Evolutionary conservation across 2,329 filamentous ascomycete species (phyloP).

Genomic region (Diaporthe citrichinensis): DNA sequence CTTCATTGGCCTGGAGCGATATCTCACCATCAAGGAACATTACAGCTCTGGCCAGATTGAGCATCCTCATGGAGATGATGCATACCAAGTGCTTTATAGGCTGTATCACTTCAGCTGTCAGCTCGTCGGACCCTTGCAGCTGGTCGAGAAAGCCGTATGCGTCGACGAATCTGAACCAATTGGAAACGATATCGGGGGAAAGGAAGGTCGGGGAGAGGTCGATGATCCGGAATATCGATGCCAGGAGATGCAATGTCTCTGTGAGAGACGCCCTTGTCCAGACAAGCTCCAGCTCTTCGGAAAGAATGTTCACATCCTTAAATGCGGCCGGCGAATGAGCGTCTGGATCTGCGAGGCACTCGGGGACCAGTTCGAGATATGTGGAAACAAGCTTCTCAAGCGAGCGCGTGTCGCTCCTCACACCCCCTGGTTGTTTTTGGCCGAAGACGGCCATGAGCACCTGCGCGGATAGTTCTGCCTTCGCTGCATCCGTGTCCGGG

Average conservation of each 20-base stretch:
- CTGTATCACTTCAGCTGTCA: slow-evolving; percentile 65
- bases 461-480: slow-evolving; percentile 40
- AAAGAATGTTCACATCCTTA: slow-evolving; percentile 47
- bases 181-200: slow-evolving; percentile 69
- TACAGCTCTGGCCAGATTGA: slow-evolving; percentile 75
- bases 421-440: background rate
- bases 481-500: slow-evolving; percentile 43
- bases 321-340: slow-evolving; percentile 63
- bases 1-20: slow-evolving; percentile 55
- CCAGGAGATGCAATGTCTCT: slow-evolving; percentile 81
- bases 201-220: slow-evolving; percentile 71
- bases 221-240: slow-evolving; percentile 79
- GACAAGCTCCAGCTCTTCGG: slow-evolving; percentile 67
- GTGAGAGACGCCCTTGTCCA: slow-evolving; percentile 76
- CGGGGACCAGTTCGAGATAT: slow-evolving; percentile 62
- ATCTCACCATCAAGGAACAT: slow-evolving; percentile 68
- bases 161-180: slow-evolving; percentile 83
- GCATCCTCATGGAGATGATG: slow-evolving; percentile 78
- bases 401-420: slow-evolving; percentile 36
- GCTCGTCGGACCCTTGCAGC: slow-evolving; percentile 67
- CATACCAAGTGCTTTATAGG: slow-evolving; percentile 79
- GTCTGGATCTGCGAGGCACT: slow-evolving; percentile 65
- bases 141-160: slow-evolving; percentile 78
- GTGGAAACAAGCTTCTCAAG: slow-evolving; percentile 62
- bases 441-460: slow-evolving; percentile 45